Conservation (phyloP, 805 yeast genomes). For the Myxozyma neotropica region DNA sequence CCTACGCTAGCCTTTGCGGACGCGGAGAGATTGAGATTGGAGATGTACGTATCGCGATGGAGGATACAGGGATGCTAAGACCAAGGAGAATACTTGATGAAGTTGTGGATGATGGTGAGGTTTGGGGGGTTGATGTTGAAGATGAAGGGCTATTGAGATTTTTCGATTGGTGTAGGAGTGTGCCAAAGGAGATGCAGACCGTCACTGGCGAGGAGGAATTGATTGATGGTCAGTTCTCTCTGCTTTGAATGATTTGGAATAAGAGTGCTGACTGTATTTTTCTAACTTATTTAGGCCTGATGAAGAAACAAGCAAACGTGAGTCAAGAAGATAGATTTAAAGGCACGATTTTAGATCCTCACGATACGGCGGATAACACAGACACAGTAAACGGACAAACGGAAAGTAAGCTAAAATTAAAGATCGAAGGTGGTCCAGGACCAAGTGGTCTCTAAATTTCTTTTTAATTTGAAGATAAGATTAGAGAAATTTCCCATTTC, state of each 20-base stretch:
- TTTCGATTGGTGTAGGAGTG: slow-evolving; percentile 27
- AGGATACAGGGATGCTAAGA: slow-evolving; percentile 58
- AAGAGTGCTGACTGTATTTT: too few species aligned
- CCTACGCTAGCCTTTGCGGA: slow-evolving; percentile 53
- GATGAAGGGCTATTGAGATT: slow-evolving; percentile 31
- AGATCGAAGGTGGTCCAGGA: slow-evolving; percentile 28
- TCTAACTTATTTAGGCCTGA: slow-evolving; percentile 21
- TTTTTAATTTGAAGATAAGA: background rate
- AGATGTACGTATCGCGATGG: slow-evolving; percentile 73
- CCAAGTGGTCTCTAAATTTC: slow-evolving; percentile 3
- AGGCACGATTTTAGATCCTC: slow-evolving; percentile 31
- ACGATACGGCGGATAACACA: background rate
- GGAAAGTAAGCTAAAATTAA: background rate
- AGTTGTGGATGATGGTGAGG: slow-evolving; percentile 24
- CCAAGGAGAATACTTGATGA: slow-evolving; percentile 46
- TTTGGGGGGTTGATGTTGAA: slow-evolving; percentile 20
- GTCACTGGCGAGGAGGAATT: slow-evolving; percentile 23
- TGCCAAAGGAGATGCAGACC: slow-evolving; percentile 14
- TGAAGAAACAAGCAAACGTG: slow-evolving; percentile 29
- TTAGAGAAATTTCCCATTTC: background rate
- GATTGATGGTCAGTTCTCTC: slow-evolving; percentile 17
- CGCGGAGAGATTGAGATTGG: slow-evolving; percentile 55
- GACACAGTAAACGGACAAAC: slow-evolving; percentile 7
- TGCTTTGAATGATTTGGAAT: background rate
- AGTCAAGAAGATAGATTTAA: slow-evolving; percentile 32